Conservation (phyloP, 2,329 filamentous ascomycete genomes). For the Didymella sp. region DNA sequence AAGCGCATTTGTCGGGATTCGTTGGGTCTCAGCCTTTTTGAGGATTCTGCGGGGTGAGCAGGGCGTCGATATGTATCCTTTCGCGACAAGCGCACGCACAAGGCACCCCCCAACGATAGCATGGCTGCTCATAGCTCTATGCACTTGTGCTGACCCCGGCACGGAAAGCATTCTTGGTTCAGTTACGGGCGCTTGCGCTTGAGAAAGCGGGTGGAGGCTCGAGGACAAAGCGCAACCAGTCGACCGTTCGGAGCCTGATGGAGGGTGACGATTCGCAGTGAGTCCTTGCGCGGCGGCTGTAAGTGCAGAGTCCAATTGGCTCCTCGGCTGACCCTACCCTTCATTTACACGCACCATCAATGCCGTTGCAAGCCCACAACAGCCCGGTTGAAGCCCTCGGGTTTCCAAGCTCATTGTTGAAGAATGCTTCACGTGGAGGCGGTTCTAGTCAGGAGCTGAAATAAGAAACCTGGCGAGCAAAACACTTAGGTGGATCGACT, state of each 20-base stretch:
- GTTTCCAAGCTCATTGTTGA: slow-evolving; percentile 20
- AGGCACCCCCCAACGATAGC: slow-evolving; percentile 32
- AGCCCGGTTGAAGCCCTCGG: slow-evolving; percentile 24
- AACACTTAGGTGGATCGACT: slow-evolving; percentile 17
- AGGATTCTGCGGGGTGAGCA: slow-evolving; percentile 36
- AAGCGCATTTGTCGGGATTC: slow-evolving; percentile 22
- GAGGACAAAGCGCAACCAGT: slow-evolving; percentile 40
- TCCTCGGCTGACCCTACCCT: slow-evolving; percentile 29
- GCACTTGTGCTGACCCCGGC: slow-evolving; percentile 36
- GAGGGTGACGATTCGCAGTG: slow-evolving; percentile 46
- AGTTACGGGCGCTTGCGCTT: slow-evolving; percentile 48
- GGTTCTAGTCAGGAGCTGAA: slow-evolving; percentile 35
- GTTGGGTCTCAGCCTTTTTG: slow-evolving; percentile 41
- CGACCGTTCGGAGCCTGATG: slow-evolving; percentile 37
- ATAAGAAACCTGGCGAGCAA: slow-evolving; percentile 30
- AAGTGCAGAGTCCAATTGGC: slow-evolving; percentile 39
- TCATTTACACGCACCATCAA: slow-evolving; percentile 27
- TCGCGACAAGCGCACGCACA: slow-evolving; percentile 33
- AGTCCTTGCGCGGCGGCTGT: slow-evolving; percentile 40
- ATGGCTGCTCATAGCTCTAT: slow-evolving; percentile 35
- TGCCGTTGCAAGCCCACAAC: slow-evolving; percentile 35
- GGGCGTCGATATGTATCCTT: slow-evolving; percentile 43
- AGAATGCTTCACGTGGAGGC: slow-evolving; percentile 27
- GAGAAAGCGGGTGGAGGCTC: slow-evolving; percentile 43
- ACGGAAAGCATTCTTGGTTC: slow-evolving; percentile 38